Evolutionary conservation across 176 grass and related monocot species (phyloP).

Genomic region (Coix lacrymajobi): DNA sequence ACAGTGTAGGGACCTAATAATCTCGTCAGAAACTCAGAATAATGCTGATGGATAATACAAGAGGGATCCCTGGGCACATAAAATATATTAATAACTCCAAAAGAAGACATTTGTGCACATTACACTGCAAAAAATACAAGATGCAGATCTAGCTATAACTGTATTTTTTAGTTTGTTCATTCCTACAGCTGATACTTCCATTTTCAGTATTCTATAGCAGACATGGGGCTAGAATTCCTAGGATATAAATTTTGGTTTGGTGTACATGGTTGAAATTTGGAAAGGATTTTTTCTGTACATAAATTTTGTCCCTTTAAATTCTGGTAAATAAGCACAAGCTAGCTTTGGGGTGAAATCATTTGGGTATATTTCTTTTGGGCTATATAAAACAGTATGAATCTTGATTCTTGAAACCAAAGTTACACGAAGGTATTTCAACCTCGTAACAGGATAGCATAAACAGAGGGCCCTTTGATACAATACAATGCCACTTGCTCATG

Average conservation of each 20-base stretch:
- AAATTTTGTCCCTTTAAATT: background rate
- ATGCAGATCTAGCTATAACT: background rate
- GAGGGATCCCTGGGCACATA: too few relatives aligned
- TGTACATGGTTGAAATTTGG: slow-evolving; percentile 14
- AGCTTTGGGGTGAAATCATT: background rate
- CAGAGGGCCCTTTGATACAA: background rate
- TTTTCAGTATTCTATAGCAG: slow-evolving; percentile 2
- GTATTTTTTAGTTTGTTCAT: slow-evolving; percentile 33
- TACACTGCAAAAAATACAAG: background rate
- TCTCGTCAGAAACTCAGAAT: too few relatives aligned
- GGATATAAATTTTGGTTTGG: background rate
- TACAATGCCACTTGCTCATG: slow-evolving; percentile 21
- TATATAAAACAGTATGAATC: background rate
- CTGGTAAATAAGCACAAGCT: background rate
- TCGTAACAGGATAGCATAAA: slow-evolving; percentile 4
- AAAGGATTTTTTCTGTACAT: background rate
- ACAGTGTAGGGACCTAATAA: too few relatives aligned
- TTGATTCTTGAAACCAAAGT: background rate
- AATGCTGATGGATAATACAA: too few relatives aligned
- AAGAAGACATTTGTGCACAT: background rate
- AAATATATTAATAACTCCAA: background rate
- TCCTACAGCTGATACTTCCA: background rate
- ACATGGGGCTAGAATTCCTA: background rate
- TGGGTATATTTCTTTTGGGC: background rate
- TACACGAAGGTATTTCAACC: slow-evolving; percentile 18